A percentile compares a stretch with the other conserved stretches of the same genome.
Conservation (phyloP, 1,284 basidiomycete genomes). For the Sutorius eximius region DNA sequence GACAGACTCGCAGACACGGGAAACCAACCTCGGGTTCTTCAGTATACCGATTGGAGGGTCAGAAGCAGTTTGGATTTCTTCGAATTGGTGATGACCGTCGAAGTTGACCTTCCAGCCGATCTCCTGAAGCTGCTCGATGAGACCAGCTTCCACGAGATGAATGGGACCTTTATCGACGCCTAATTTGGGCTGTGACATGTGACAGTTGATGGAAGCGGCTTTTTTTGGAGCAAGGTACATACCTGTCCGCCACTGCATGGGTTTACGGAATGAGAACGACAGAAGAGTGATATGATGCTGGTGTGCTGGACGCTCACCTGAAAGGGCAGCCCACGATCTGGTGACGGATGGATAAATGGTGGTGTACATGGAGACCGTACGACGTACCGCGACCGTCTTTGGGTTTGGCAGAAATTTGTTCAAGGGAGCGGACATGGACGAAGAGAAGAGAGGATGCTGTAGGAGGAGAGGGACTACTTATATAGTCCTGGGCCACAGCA, state of each 20-base stretch:
- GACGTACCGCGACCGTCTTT: conserved; percentile 49
- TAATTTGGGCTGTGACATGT: conserved; percentile 53
- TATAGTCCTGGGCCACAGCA: background rate
- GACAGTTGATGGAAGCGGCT: conserved; percentile 13
- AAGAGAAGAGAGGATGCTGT: background rate
- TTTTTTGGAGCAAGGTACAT: conserved; percentile 14
- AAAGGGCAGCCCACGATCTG: conserved; percentile 77
- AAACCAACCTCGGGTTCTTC: conserved; percentile 87
- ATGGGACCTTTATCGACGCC: conserved; percentile 94
- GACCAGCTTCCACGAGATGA: conserved; percentile 81
- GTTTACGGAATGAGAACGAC: conserved; percentile 22
- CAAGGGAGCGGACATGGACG: conserved; percentile 26
- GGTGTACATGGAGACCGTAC: background rate
- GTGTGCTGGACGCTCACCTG: conserved; percentile 45
- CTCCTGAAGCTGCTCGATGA: conserved; percentile 70
- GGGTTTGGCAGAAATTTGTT: conserved; percentile 62
- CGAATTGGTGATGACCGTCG: conserved; percentile 87
- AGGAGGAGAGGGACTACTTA: conserved; percentile 7
- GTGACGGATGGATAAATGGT: conserved; percentile 3
- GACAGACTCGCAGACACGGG: conserved; percentile 80
- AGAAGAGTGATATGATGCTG: background rate
- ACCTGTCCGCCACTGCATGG: conserved; percentile 56
- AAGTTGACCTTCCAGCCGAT: conserved; percentile 92
- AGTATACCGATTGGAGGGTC: conserved; percentile 87
- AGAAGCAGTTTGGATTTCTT: conserved; percentile 63